Conservation (phyloP, 2,329 filamentous ascomycete species). For the Beauveria asiatica region DNA sequence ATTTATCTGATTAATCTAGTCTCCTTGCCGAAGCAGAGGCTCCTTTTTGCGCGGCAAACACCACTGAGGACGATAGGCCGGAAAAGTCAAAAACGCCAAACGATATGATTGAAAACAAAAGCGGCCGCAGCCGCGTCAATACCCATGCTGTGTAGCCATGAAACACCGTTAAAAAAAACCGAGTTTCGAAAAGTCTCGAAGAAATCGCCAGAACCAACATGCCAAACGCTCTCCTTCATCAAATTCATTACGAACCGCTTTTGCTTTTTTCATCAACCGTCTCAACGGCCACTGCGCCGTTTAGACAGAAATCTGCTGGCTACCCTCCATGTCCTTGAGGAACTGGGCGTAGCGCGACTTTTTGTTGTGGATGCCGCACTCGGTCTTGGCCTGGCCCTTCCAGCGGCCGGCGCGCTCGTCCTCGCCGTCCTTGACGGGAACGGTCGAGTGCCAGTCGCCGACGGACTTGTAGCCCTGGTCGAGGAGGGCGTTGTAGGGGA, state of each 20-base stretch:
- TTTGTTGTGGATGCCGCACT: constrained; percentile 99
- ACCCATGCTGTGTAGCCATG: constrained; percentile 5
- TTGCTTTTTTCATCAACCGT: not conserved
- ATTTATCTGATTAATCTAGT: not conserved
- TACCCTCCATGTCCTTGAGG: constrained; percentile 62
- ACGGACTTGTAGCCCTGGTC: constrained; percentile 96
- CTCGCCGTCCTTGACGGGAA: constrained; percentile 80
- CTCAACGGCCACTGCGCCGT: not conserved
- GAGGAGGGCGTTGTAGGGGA: constrained; percentile 88
- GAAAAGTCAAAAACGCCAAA: constrained; percentile 1
- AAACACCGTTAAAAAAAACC: not conserved
- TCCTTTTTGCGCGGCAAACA: not conserved
- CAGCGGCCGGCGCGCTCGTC: constrained; percentile 94
- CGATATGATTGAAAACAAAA: constrained; percentile 5
- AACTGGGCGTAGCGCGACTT: constrained; percentile 87
- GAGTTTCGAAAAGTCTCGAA: not conserved
- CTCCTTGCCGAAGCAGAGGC: not conserved
- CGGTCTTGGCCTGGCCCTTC: constrained; percentile 93
- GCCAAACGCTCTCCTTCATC: not conserved
- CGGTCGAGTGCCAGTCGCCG: constrained; percentile 96
- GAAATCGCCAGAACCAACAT: not conserved
- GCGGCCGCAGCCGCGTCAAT: not conserved
- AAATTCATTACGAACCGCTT: constrained; percentile 2
- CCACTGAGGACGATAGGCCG: not conserved
- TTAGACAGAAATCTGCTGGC: constrained; percentile 37